These are phyloP conservation scores for Epichloe baconii DNA, from an alignment of 2,329 filamentous ascomycete genomes.

Conservation along the genomic window DNA sequence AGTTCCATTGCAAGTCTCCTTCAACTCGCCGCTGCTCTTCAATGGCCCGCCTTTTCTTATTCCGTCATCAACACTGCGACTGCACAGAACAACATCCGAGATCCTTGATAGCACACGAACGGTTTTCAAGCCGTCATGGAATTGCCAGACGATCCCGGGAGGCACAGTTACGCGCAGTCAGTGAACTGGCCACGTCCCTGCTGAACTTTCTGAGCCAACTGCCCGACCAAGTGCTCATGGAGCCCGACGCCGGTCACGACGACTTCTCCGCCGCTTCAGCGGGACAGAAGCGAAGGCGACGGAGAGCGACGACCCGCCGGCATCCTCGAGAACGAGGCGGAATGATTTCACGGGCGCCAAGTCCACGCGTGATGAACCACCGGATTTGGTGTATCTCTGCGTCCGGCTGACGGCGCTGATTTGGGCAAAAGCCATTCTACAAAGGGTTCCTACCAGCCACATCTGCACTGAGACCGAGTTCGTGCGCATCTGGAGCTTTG, in stretches of 20 bases:
- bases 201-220: conserved; percentile 24
- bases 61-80: conserved; percentile 25
- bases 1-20: conserved; percentile 27
- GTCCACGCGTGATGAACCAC: conserved; percentile 9
- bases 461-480: conserved; percentile 28
- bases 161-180: conserved; percentile 26
- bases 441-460: conserved; percentile 27
- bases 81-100: conserved; percentile 32
- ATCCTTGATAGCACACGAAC: conserved; percentile 40
- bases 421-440: conserved; percentile 33
- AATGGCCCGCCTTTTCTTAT: conserved; percentile 28
- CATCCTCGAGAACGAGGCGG: background rate
- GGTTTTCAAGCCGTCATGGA: conserved; percentile 29
- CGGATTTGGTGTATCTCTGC: conserved; percentile 33
- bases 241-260: background rate
- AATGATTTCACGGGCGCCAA: conserved; percentile 3
- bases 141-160: conserved; percentile 22
- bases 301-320: conserved; percentile 1
- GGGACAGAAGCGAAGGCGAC: conserved; percentile 8
- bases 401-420: conserved; percentile 33
- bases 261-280: background rate
- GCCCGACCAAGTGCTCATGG: conserved; percentile 16
- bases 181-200: conserved; percentile 26
- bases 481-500: conserved; percentile 29
- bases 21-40: conserved; percentile 35